A percentile compares a stretch with the other conserved stretches of the same genome.
Evolutionary conservation across 1,284 basidiomycete species (phyloP).

Genomic region (Exsudoporus floridanus): DNA sequence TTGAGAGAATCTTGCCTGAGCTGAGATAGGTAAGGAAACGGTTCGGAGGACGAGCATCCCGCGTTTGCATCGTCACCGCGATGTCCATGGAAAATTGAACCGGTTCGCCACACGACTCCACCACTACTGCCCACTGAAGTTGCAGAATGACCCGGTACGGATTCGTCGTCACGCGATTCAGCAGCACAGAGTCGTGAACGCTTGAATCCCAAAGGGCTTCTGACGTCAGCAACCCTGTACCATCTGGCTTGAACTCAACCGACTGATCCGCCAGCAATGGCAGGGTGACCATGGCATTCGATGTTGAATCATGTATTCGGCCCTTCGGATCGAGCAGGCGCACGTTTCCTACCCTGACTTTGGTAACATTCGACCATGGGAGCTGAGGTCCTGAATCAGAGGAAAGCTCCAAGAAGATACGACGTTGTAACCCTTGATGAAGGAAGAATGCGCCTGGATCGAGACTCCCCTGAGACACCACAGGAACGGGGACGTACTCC

Average conservation of each 20-base stretch:
- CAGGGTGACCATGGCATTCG: conserved; percentile 66
- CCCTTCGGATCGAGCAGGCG: conserved; percentile 85
- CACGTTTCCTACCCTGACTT: conserved; percentile 79
- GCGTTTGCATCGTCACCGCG: conserved; percentile 80
- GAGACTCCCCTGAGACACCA: conserved; percentile 72
- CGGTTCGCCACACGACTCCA: conserved; percentile 83
- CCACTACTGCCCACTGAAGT: conserved; percentile 73
- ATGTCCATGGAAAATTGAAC: conserved; percentile 86
- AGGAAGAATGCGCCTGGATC: conserved; percentile 88
- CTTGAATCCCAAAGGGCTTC: conserved; percentile 92
- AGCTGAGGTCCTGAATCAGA: conserved; percentile 90
- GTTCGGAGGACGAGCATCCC: conserved; percentile 84
- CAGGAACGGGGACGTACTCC: conserved; percentile 81
- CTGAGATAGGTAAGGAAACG: conserved; percentile 75
- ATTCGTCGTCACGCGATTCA: conserved; percentile 81
- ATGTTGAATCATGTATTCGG: conserved; percentile 71
- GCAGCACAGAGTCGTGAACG: conserved; percentile 81
- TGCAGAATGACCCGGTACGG: conserved; percentile 82
- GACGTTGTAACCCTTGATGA: conserved; percentile 91
- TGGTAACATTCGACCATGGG: conserved; percentile 79
- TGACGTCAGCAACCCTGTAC: conserved; percentile 69
- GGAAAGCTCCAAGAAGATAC: conserved; percentile 72
- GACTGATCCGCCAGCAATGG: conserved; percentile 72
- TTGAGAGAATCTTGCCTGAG: conserved; percentile 69
- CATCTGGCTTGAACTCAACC: conserved; percentile 77